Evolutionary conservation across 1,284 basidiomycete species (phyloP), one percentile per base, ranked within the genome.

Genomic region (Polyporus tsugae): DNA sequence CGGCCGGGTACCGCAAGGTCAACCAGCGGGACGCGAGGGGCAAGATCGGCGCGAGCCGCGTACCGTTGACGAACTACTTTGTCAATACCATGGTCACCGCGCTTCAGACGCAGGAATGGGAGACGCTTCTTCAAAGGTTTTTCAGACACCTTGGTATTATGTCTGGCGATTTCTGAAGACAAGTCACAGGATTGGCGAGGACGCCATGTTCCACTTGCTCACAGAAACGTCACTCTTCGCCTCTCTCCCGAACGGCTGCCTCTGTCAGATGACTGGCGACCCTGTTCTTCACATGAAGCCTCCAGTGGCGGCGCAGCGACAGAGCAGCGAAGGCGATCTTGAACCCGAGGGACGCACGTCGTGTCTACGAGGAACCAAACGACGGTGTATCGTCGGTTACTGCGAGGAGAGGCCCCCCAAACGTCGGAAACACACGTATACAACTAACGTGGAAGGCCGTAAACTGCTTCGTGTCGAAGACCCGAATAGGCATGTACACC

Each of bases 251-350:
- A 95, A 95, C 72, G 88, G 87, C n/a, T 96, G 93, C 75, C 85
- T 92, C 17, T 92, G 91, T 70, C 95, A 97, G 78, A 78, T 96
- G 68, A 88, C 90, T 0, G 95, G 95, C 2, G 82, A 85, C 41
- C 89, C 91, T 2, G 75, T 96, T 11, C 81, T 89, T 19, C 83
- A 88, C 64, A 71, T 84, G 17, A 75, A 76, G 5, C 81, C 81
- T n/a, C 80, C 80, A 5, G 22, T 55, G 44, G 3, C 64, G 10
- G 22, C 22, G 22, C 38, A 5, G 13, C 36, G 1, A 3, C 22
- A 6, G 38, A 9, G n/a, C 58, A 29, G n/a, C n/a, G 58, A 60
- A 17, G 36, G 1, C 11, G n/a, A 17, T 7, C 39, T 4, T 22
- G 4, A 13, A 36, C 6, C n/a, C 49, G 15, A 42, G 6, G 22